phyloP scores from a whole-genome alignment of 2,329 filamentous ascomycete species.

The Cercospora zeae-maydis region DNA sequence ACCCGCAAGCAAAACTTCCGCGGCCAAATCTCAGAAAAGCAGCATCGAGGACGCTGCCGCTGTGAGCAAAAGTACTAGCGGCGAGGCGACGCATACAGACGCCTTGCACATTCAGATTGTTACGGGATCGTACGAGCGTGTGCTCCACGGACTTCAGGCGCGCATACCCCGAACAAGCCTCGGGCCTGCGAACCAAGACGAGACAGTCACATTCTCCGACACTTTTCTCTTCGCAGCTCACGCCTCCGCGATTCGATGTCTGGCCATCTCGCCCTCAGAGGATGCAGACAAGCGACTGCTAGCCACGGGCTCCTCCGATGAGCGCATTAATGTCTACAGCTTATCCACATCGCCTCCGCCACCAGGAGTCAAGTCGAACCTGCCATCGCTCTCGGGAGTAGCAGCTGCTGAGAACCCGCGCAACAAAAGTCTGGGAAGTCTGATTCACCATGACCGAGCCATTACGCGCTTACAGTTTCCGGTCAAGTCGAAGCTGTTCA shows the following conservation, averaged over 20 bases:
- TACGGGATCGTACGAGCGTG: constrained; percentile 88
- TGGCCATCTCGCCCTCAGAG: constrained; percentile 71
- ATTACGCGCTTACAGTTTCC: constrained; percentile 80
- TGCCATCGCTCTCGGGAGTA: constrained; percentile 61
- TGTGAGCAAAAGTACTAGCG: background rate
- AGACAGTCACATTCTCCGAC: constrained; percentile 68
- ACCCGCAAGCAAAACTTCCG: constrained; percentile 1
- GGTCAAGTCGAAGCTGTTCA: constrained; percentile 79
- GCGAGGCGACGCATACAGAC: background rate
- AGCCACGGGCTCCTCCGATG: constrained; percentile 87
- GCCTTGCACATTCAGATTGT: constrained; percentile 76
- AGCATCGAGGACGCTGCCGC: constrained; percentile 3
- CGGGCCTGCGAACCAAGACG: constrained; percentile 5
- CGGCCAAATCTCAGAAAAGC: constrained; percentile 5
- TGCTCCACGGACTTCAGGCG: constrained; percentile 87
- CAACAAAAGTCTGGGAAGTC: constrained; percentile 81
- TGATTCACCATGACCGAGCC: constrained; percentile 81
- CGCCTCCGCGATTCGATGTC: constrained; percentile 79
- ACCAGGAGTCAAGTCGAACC: constrained; percentile 57
- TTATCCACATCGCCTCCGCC: constrained; percentile 58
- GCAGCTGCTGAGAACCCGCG: constrained; percentile 78
- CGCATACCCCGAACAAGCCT: constrained; percentile 50
- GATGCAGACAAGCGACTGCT: constrained; percentile 74
- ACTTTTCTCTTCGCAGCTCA: constrained; percentile 96
- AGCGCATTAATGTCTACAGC: constrained; percentile 91